phyloP scores from a whole-genome alignment of 345 rosid species.

The Trapa incisa region DNA sequence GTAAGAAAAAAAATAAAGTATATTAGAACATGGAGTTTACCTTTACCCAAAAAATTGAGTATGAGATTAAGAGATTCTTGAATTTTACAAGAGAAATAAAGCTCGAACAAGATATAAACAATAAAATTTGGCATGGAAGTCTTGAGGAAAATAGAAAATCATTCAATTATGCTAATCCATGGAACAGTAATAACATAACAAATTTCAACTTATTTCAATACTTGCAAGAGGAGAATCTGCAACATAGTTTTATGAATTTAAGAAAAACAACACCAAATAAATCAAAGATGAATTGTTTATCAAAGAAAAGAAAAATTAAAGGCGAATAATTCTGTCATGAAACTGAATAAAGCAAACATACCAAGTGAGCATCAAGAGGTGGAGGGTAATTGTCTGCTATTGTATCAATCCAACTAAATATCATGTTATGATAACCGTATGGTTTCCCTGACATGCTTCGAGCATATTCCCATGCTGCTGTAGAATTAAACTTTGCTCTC shows the following conservation, averaged over 20 bases:
- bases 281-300: background rate
- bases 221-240: background rate
- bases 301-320: background rate
- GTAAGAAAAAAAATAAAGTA: background rate
- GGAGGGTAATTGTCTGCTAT: constrained; percentile 91
- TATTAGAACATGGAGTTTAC: background rate
- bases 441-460: constrained; percentile 92
- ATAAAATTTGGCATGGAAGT: background rate
- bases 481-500: constrained; percentile 61
- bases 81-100: background rate
- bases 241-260: background rate
- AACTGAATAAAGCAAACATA: constrained; percentile 20
- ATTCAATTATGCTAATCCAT: background rate
- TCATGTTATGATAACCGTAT: constrained; percentile 98
- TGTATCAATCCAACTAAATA: constrained; percentile 97
- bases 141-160: background rate
- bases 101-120: background rate
- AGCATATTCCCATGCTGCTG: constrained; percentile 97
- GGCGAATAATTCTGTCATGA: no score
- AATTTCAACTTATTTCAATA: background rate
- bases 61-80: no score
- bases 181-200: background rate
- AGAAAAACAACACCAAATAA: background rate
- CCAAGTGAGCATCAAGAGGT: constrained; percentile 99
- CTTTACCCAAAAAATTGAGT: background rate